These are phyloP conservation scores for Stevia rebaudiana DNA, from an alignment of 140 eudicot genomes.

Conservation along the genomic window DNA sequence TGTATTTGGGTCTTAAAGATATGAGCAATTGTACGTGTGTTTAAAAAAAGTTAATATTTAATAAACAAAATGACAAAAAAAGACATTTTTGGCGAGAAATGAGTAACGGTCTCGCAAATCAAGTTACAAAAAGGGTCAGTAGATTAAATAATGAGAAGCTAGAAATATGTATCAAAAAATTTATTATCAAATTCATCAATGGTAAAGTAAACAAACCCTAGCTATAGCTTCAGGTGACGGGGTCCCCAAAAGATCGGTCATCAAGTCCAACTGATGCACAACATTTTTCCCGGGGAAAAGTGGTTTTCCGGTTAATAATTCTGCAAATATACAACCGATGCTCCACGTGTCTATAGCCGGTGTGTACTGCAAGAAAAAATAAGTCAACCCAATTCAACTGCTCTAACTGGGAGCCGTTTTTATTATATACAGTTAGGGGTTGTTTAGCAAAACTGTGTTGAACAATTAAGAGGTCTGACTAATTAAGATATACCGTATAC, in stretches of 20 bases:
- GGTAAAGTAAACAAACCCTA: conserved; percentile 25
- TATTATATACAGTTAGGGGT: not conserved
- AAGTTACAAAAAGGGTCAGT: not conserved
- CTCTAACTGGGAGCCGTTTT: not conserved
- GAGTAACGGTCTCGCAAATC: not conserved
- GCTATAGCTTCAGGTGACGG: conserved; percentile 63
- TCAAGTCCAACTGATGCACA: conserved; percentile 66
- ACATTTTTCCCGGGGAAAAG: conserved; percentile 67
- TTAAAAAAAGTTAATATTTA: too few species aligned
- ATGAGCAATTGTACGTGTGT: not conserved
- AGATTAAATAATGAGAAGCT: not conserved
- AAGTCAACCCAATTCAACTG: not conserved
- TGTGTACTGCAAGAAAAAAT: conserved; percentile 46
- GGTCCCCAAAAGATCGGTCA: conserved; percentile 64
- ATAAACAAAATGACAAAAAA: not conserved
- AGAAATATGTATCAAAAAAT: too few species aligned
- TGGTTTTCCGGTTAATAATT: conserved; percentile 59
- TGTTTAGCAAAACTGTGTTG: too few species aligned
- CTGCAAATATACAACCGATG: conserved; percentile 74
- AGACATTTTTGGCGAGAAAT: not conserved
- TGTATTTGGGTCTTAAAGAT: not conserved
- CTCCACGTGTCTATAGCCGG: conserved; percentile 72
- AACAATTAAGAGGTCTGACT: too few species aligned
- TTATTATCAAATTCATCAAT: not conserved
- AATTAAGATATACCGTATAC: too few species aligned